These are phyloP conservation scores for Paxillus ammoniavirescens DNA, from an alignment of 768 basidiomycete species.

Conservation along the genomic window DNA sequence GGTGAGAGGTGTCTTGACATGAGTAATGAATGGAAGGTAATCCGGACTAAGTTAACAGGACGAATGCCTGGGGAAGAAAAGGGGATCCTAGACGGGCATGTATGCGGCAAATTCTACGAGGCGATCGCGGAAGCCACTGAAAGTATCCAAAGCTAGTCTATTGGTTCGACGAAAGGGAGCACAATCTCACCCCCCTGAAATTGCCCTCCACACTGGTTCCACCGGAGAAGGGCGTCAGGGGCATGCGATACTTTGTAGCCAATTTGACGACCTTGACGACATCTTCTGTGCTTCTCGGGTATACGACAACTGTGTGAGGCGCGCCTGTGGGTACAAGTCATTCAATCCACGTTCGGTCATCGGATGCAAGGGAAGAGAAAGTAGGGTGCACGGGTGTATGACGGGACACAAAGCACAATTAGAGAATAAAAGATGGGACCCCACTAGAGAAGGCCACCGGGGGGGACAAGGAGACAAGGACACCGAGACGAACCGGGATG, in stretches of 20 bases:
- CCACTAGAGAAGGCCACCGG: too few species aligned
- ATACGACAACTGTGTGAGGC: constrained; percentile 60
- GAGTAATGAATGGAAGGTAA: too few species aligned
- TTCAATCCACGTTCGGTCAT: not conserved
- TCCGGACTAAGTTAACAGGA: too few species aligned
- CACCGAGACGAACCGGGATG: constrained; percentile 41
- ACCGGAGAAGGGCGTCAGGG: constrained; percentile 75
- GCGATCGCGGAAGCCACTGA: constrained; percentile 1
- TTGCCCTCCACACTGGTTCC: constrained; percentile 85
- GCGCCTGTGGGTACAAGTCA: constrained; percentile 29
- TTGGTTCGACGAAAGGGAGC: not conserved
- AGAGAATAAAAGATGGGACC: too few species aligned
- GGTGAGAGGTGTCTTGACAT: too few species aligned
- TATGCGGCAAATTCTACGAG: not conserved
- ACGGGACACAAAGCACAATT: too few species aligned
- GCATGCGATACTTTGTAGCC: constrained; percentile 73
- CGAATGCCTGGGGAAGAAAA: too few species aligned
- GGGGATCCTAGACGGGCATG: too few species aligned
- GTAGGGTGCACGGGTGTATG: not conserved
- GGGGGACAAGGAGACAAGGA: not conserved
- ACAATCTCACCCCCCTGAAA: constrained; percentile 52
- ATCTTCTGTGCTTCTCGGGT: constrained; percentile 71
- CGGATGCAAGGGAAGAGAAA: not conserved
- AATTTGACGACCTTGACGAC: constrained; percentile 77
- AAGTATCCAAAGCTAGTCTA: not conserved